Evolutionary conservation across 1,284 basidiomycete genomes (phyloP), one percentile per base, ranked within the genome.

Genomic region (Ceratobasidium sp.): DNA sequence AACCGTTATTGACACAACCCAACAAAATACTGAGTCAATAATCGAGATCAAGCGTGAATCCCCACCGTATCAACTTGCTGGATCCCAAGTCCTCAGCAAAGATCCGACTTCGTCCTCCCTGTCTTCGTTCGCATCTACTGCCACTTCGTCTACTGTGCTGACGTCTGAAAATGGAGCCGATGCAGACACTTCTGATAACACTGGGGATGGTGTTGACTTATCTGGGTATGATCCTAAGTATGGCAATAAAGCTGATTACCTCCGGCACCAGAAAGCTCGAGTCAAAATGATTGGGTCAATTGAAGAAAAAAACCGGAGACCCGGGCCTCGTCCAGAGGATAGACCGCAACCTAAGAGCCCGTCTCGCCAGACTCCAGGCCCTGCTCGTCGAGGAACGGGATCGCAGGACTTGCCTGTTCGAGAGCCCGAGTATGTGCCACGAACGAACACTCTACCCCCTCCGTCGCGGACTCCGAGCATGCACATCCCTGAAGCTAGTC

Each of bases 221-320:
- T 56, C 66, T 69, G 66, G 66, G 54, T 69, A 69, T 46, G 42
- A 69, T 53, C 66, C 66, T 53, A 69, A 69, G 33, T 69, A 69
- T 49, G 66, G 66, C 54, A 59, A 69, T 36, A 69, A 59, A 48
- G 54, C 66, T 49, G 66, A 69, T 28, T 69, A 44, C 40, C 38
- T 69, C 14, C 66, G 66, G 36, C 66, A 49, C 25, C 66, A 69
- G 40, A 69, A 69, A 38, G 66, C 42, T 48, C 66, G 66, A 58
- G 44, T 46, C 42, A 69, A 59, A 18, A 59, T 59, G 53, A 42
- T 58, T 40, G 66, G 58, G n/a, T 69, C 66, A 6, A 48, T 59
- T 42, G 66, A 69, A 59, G 66, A 69, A 38, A 69, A 59, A 36
- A 48, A 25, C 30, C 66, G 66, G 9, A 23, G 54, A n/a, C n/a